These are phyloP conservation scores for Malassezia nana DNA, from an alignment of 1,284 basidiomycete genomes.

Conservation along the genomic window DNA sequence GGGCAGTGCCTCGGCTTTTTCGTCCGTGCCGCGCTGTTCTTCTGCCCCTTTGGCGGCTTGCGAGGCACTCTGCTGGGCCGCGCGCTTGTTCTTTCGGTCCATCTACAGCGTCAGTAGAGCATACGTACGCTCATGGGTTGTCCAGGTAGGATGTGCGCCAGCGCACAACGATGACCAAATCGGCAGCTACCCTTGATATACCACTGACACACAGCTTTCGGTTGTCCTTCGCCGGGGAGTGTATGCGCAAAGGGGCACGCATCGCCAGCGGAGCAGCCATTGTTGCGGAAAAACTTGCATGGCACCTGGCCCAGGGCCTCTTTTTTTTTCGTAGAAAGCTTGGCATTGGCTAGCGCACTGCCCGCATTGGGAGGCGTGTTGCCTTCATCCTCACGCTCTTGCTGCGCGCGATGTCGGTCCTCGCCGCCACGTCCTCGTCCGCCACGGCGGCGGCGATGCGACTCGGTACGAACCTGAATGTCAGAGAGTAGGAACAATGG, in stretches of 20 bases:
- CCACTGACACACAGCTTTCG: constrained; percentile 86
- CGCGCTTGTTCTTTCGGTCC: constrained; percentile 97
- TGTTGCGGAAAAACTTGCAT: constrained; percentile 84
- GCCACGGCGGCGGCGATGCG: constrained; percentile 33
- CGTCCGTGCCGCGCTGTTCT: background rate
- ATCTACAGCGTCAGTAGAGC: constrained; percentile 54
- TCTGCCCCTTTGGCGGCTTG: background rate
- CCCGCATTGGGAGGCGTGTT: constrained; percentile 19
- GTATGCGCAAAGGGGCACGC: constrained; percentile 87
- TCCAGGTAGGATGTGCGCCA: constrained; percentile 80
- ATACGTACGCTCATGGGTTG: constrained; percentile 55
- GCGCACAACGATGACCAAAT: constrained; percentile 82
- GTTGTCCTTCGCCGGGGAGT: constrained; percentile 46
- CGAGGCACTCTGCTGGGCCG: constrained; percentile 59
- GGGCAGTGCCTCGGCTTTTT: background rate
- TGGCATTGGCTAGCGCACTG: constrained; percentile 40
- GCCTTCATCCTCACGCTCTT: constrained; percentile 24
- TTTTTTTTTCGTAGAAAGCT: constrained; percentile 46
- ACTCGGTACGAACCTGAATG: constrained; percentile 28
- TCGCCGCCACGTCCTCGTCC: constrained; percentile 17
- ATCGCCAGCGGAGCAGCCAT: constrained; percentile 70
- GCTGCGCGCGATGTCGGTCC: constrained; percentile 10
- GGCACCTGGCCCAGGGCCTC: constrained; percentile 89
- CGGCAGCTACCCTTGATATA: constrained; percentile 81
- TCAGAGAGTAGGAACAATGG: constrained; percentile 28